Evolutionary conservation across 495 filamentous ascomycete species (phyloP).

Genomic region (Xeromyces bisporus): DNA sequence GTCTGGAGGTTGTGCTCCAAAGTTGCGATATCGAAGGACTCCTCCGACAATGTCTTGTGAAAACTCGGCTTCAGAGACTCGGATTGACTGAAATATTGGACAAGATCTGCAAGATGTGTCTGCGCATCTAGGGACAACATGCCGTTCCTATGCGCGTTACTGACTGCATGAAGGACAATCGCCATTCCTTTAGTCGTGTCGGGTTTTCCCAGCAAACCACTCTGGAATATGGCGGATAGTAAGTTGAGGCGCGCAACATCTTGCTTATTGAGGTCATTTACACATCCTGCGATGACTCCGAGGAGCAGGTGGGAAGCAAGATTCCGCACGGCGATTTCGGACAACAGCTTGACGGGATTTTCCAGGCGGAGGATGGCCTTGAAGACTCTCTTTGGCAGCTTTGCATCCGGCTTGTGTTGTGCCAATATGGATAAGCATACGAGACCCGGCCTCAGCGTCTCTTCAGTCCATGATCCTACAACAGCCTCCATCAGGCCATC

Average conservation of each 20-base stretch:
- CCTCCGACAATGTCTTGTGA: constrained; percentile 38
- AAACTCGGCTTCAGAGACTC: constrained; percentile 38
- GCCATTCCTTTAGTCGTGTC: constrained; percentile 45
- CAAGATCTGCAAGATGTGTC: constrained; percentile 41
- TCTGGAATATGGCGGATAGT: constrained; percentile 43
- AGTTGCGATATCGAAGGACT: constrained; percentile 45
- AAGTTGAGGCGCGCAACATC: constrained; percentile 37
- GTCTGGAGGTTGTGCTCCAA: constrained; percentile 57
- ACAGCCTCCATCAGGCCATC: constrained; percentile 75
- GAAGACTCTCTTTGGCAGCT: constrained; percentile 47
- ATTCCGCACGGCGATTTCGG: constrained; percentile 45
- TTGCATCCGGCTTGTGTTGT: constrained; percentile 43
- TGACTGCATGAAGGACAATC: constrained; percentile 34
- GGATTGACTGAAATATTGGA: constrained; percentile 43
- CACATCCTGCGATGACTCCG: constrained; percentile 48
- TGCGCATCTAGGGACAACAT: constrained; percentile 31
- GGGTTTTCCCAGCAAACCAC: constrained; percentile 40
- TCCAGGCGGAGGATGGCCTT: constrained; percentile 50
- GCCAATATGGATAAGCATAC: constrained; percentile 67
- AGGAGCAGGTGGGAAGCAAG: constrained; percentile 56
- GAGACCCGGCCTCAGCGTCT: constrained; percentile 55
- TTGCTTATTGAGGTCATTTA: constrained; percentile 45
- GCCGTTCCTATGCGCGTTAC: constrained; percentile 18
- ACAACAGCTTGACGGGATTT: constrained; percentile 37
- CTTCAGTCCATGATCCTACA: constrained; percentile 51